Percentiles rank a stretch among this genome's conserved stretches.
Conservation (phyloP, 192 early-diverging fungal genomes). For the Haplosporangium gracile region DNA sequence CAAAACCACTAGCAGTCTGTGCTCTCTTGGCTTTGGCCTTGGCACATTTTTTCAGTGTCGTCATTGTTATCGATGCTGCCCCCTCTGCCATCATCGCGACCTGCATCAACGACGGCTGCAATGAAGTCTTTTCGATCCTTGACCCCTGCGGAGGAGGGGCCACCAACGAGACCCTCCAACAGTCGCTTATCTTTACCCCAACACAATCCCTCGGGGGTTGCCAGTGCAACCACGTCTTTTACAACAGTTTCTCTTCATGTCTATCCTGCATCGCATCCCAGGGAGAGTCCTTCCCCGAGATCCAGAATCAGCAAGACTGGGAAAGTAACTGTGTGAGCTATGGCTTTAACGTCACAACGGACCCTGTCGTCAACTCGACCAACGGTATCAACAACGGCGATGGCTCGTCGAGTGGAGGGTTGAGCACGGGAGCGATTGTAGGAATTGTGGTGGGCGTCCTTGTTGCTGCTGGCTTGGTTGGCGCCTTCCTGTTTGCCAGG, state of each 20-base stretch:
- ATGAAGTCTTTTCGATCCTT: constrained; percentile 20
- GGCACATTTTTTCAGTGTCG: not conserved
- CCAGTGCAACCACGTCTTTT: constrained; percentile 42
- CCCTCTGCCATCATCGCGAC: constrained; percentile 26
- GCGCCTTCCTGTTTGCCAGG: constrained; percentile 12
- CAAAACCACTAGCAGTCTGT: not conserved
- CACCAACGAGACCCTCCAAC: constrained; percentile 39
- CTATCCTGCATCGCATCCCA: constrained; percentile 44
- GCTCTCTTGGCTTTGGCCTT: not conserved
- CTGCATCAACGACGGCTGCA: constrained; percentile 27
- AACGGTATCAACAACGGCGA: not conserved
- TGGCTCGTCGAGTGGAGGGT: constrained; percentile 13
- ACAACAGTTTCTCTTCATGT: constrained; percentile 25
- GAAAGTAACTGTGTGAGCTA: constrained; percentile 22
- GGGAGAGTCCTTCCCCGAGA: constrained; percentile 32
- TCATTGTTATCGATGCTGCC: not conserved
- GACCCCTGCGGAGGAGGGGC: constrained; percentile 48
- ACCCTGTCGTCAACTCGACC: constrained; percentile 26
- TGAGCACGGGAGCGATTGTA: constrained; percentile 47
- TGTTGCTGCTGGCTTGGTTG: constrained; percentile 16
- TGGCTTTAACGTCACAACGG: constrained; percentile 36
- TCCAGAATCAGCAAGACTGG: constrained; percentile 46
- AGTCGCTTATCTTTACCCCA: constrained; percentile 43
- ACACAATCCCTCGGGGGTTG: constrained; percentile 42
- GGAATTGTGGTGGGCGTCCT: constrained; percentile 44